Evolutionary conservation across 768 basidiomycete genomes (phyloP).

Genomic region (Podaxis carcinomalis): DNA sequence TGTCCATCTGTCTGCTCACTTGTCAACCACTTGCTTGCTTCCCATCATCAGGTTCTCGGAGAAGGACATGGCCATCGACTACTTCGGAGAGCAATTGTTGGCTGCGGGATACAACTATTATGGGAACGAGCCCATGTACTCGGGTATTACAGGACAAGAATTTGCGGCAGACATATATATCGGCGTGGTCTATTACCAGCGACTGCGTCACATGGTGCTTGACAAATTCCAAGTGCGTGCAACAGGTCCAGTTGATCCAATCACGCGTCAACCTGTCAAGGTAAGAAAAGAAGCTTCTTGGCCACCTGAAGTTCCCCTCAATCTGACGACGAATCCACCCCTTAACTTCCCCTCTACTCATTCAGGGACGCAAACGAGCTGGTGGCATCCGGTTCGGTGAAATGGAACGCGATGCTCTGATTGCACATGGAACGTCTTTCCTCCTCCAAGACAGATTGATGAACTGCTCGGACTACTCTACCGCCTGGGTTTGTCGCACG

Average conservation of each 20-base stretch:
- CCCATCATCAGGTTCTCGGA: conserved; percentile 73
- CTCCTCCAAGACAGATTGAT: conserved; percentile 96
- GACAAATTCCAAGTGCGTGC: conserved; percentile 99
- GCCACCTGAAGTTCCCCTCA: neutral
- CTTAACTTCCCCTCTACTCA: neutral
- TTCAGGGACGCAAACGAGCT: conserved; percentile 93
- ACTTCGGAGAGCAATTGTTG: conserved; percentile 92
- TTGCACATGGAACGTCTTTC: conserved; percentile 98
- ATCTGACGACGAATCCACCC: neutral
- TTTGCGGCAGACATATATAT: conserved; percentile 99
- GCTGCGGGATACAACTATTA: conserved; percentile 98
- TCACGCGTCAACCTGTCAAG: conserved; percentile 97
- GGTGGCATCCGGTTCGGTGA: conserved; percentile 99
- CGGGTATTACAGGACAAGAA: conserved; percentile 97
- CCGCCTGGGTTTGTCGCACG: conserved; percentile 96
- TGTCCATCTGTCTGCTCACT: conserved; percentile 6
- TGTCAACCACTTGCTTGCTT: conserved; percentile 10
- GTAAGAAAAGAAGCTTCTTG: conserved; percentile 33
- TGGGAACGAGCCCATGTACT: conserved; percentile 99
- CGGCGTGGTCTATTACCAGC: conserved; percentile 98
- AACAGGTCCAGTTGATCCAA: conserved; percentile 92
- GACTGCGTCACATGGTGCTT: conserved; percentile 97
- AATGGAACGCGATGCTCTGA: conserved; percentile 99
- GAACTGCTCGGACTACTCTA: conserved; percentile 99
- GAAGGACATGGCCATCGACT: conserved; percentile 94